These are phyloP conservation scores for Oidiodendron maius DNA, from an alignment of 495 filamentous ascomycete genomes.

Conservation along the genomic window DNA sequence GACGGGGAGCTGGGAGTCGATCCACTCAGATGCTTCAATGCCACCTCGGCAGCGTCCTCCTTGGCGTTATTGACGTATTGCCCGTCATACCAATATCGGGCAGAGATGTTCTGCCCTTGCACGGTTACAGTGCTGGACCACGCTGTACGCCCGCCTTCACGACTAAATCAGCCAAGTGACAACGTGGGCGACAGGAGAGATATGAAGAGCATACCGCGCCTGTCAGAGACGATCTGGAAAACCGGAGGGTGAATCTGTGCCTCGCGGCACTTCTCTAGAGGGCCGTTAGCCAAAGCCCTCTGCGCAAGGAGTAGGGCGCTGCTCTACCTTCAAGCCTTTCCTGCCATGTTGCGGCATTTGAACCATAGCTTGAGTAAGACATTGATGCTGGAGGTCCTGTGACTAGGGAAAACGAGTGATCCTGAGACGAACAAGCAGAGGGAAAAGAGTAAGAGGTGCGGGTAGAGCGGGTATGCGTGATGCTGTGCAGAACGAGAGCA, in stretches of 20 bases:
- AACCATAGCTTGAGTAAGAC: conserved; percentile 19
- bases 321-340: conserved; percentile 45
- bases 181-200: background rate
- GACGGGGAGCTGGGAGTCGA: conserved; percentile 23
- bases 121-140: conserved; percentile 75
- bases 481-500: conserved; percentile 21
- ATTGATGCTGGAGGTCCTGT: conserved; percentile 7
- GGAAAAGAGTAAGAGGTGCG: conserved; percentile 16
- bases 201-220: conserved; percentile 55
- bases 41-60: conserved; percentile 83
- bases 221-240: conserved; percentile 70
- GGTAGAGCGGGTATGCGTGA: conserved; percentile 23
- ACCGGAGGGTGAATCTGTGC: conserved; percentile 48
- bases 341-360: conserved; percentile 35
- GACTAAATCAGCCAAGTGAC: conserved; percentile 13
- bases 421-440: conserved; percentile 7
- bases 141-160: conserved; percentile 77
- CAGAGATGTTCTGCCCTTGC: conserved; percentile 46
- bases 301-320: background rate
- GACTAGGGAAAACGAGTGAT: background rate
- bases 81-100: conserved; percentile 89
- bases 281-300: conserved; percentile 17
- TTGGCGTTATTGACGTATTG: conserved; percentile 79
- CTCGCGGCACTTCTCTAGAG: conserved; percentile 55
- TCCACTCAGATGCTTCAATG: conserved; percentile 43